Conservation (phyloP, 2,329 filamentous ascomycete species). For the Sporothrix curviconia region DNA sequence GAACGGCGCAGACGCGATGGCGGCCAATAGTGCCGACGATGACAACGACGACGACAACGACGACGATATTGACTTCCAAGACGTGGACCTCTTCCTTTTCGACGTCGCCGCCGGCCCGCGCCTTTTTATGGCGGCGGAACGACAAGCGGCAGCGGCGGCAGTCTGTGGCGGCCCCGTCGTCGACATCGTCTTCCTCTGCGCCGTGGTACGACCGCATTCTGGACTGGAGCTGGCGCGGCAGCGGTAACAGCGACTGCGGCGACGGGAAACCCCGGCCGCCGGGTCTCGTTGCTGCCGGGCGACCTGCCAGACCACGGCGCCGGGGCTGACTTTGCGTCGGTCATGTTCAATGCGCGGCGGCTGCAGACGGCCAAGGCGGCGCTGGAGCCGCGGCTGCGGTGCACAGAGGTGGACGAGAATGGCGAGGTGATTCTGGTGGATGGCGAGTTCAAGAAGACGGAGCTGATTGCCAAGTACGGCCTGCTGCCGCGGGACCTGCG, state of each 20-base stretch:
- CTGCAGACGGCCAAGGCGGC: conserved; percentile 68
- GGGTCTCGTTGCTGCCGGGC: conserved; percentile 40
- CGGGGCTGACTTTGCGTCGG: conserved; percentile 19
- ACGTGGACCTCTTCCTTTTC: conserved; percentile 9
- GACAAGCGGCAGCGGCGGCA: conserved; percentile 1
- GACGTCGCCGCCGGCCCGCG: conserved; percentile 6
- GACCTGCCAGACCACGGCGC: conserved; percentile 48
- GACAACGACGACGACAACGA: neutral
- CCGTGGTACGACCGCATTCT: conserved; percentile 9
- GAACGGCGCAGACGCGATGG: conserved; percentile 18
- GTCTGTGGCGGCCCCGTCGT: too few species aligned
- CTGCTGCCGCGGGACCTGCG: conserved; percentile 88
- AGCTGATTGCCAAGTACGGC: conserved; percentile 95
- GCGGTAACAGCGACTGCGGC: neutral
- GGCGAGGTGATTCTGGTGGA: conserved; percentile 89
- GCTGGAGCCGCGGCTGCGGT: conserved; percentile 78
- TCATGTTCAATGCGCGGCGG: conserved; percentile 47
- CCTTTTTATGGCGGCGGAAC: conserved; percentile 1
- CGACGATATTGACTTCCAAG: neutral
- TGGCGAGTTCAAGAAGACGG: conserved; percentile 95
- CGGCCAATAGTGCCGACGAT: neutral
- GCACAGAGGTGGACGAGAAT: conserved; percentile 89
- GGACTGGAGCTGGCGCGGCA: neutral
- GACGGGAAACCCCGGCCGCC: neutral
- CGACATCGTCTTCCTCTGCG: neutral